Evolutionary conservation across 352 stramenopile genomes (phyloP).

Genomic region (Pythium vanterpoolii): DNA sequence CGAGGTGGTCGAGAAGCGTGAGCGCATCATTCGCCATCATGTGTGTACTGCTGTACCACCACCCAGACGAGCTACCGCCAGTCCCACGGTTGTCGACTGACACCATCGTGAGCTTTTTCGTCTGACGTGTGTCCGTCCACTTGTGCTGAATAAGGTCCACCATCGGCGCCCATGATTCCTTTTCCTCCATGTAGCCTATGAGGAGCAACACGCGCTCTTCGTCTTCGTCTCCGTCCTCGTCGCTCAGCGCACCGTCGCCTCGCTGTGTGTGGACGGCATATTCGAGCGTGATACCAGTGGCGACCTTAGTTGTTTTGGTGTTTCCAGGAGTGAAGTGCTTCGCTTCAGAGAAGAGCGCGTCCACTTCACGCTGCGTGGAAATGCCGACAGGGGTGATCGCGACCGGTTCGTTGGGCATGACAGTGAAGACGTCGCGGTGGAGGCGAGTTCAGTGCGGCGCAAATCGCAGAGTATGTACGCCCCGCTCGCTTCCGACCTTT

Average conservation of each 20-base stretch:
- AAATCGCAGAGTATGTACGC: not conserved
- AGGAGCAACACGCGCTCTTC: constrained; percentile 49
- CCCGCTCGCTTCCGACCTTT: too few relatives aligned
- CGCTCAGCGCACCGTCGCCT: too few relatives aligned
- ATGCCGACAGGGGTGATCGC: constrained; percentile 31
- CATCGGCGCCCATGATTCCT: constrained; percentile 53
- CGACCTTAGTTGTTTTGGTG: constrained; percentile 23
- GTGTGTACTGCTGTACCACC: constrained; percentile 48
- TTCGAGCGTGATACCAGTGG: constrained; percentile 46
- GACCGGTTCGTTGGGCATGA: constrained; percentile 2
- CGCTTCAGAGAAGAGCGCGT: constrained; percentile 41
- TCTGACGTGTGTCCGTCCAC: constrained; percentile 27
- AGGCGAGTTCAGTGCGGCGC: not conserved
- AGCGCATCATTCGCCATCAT: constrained; percentile 57
- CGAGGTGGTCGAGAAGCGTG: constrained; percentile 54
- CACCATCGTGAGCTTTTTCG: constrained; percentile 38
- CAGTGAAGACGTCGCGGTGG: not conserved
- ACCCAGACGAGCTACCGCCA: constrained; percentile 38
- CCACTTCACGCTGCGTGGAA: constrained; percentile 41
- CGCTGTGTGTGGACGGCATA: constrained; percentile 38
- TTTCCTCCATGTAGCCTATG: constrained; percentile 50
- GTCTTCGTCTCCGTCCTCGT: too few relatives aligned
- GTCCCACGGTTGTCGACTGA: constrained; percentile 61
- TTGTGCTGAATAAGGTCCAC: constrained; percentile 44
- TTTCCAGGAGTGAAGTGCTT: constrained; percentile 34